Conservation (phyloP, 1,284 basidiomycete genomes). For the Cryptococcus sp. region DNA sequence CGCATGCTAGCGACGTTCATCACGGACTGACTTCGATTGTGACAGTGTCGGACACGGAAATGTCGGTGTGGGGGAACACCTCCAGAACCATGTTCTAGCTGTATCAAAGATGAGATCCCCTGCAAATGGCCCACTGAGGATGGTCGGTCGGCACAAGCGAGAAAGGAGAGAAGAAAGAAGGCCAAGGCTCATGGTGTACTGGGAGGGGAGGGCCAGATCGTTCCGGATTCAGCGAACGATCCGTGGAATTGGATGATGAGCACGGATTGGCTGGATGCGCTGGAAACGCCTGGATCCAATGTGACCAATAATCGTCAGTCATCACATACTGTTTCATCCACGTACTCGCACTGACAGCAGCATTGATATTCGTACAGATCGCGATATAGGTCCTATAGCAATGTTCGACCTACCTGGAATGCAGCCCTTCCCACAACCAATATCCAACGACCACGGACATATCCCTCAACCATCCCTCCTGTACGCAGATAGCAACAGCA, state of each 20-base stretch:
- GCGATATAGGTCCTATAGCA: too few species aligned
- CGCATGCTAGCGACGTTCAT: not conserved
- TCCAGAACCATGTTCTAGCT: constrained; percentile 30
- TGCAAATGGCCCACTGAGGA: constrained; percentile 34
- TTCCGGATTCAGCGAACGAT: not conserved
- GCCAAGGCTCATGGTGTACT: constrained; percentile 7
- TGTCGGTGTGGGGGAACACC: constrained; percentile 29
- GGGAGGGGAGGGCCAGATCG: not conserved
- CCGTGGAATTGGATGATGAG: constrained; percentile 1
- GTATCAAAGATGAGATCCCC: constrained; percentile 21
- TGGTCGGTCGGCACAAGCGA: constrained; percentile 26
- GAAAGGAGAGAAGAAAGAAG: constrained; percentile 18
- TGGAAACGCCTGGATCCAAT: not conserved
- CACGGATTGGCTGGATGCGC: not conserved
- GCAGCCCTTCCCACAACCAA: too few species aligned
- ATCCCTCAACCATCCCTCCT: too few species aligned
- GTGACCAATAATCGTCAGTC: too few species aligned
- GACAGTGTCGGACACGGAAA: constrained; percentile 32
- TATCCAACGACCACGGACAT: too few species aligned
- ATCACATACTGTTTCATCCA: too few species aligned
- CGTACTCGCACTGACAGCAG: too few species aligned
- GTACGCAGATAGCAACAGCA: too few species aligned
- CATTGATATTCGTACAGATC: too few species aligned
- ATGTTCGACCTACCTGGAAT: too few species aligned
- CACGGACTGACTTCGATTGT: not conserved